Base-by-base conservation (phyloP, 441 rosid genomes). In the Pelargonium citronellum region DNA sequence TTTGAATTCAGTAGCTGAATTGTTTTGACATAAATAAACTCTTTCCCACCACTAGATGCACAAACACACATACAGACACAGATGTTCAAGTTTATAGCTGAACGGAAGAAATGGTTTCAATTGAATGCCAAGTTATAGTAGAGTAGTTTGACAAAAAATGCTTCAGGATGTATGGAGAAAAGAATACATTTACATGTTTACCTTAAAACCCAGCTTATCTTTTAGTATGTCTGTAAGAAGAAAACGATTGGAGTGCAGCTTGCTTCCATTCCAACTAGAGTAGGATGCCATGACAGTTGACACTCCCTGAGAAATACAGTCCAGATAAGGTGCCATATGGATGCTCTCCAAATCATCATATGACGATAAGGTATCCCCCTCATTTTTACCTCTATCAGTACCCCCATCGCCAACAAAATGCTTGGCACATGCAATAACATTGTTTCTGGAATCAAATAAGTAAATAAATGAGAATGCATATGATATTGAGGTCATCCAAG, bases 341-440 rank as follows among this genome's bases (percentile, higher is more conserved):
- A 79, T 80, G 77, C 79, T 85, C 79, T 89, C 96, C 66, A 91
- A 82, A 57, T 85, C 95, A 70, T 88, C 91, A 46, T 80, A 89
- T 20, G 95, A 78, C 4, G 75, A 66, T 15, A 79, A 47, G 60
- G 97, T 84, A 81, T 88, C 81, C 75, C 97, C 97, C 80, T 91
- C 95, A 73, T 91, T 91, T 68, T 80, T 34, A 39, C 96, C 98
- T 72, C 69, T 76, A 57, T 86, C 82, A 0, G 98, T 94, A 57
- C 97, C 97, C 66, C 97, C 97, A 80, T 94, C 97, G 76, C 96
- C 97, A 69, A 88, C 98, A 83, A 93, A 93, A 81, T 93, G 98
- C 78, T 93, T 93, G 7, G 94, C 97, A 67, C 97, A 93, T 8
- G 98, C 96, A 69, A 91, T 81, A 0, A 93, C 87, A 27, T 88